Evolutionary conservation across 1,139 yeast genomes (phyloP), one percentile per base, ranked within the genome.

Genomic region (Blastobotrys arbuscula): DNA sequence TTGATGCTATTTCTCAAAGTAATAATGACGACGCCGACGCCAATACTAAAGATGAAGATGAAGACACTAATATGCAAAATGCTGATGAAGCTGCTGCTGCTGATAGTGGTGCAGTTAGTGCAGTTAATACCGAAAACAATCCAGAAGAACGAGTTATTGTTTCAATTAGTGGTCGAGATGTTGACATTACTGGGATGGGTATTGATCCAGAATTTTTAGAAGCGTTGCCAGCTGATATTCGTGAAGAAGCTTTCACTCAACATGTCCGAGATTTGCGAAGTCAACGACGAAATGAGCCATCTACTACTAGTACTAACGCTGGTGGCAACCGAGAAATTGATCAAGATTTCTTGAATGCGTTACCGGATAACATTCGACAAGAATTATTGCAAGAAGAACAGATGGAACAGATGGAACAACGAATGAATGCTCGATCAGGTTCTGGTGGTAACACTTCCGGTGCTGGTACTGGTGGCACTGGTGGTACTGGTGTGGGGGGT

Each of bases 131-230:
- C 23, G 54, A 47, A 2, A 30, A 39, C 16, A 50, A 48, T 23
- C 49, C 48, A 18, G 54, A 60, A 35, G 79, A 73, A 9, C 94
- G 95, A 0, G 73, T 85, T 0, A 76, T 76, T 71, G 90, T 90
- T 7, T 73, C 74, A 16, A 84, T 90, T 57, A 92, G 90, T 20
- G 95, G 86, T 35, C 70, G 83, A 33, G 82, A 82, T 50, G 90
- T 90, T 31, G 95, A 90, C 63, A 85, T 90, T 40, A 79, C 94
- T 48, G 94, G 90, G 0, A 82, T 96, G 2, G 97, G 88, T 50
- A 88, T 90, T 51, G 97, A 90, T 66, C 95, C 95, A 0, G 94
- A 85, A 58, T 90, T 89, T 62, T 74, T 90, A 55, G 86, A 84
- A 57, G 97, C 96, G 0, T 73, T 90, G 35, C 97, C 97, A 0